A percentile compares a stretch with the other conserved stretches of the same genome.
These are phyloP conservation scores for Pyrenochaeta sp. DNA, from an alignment of 2,329 filamentous ascomycete genomes.

Conservation along the genomic window DNA sequence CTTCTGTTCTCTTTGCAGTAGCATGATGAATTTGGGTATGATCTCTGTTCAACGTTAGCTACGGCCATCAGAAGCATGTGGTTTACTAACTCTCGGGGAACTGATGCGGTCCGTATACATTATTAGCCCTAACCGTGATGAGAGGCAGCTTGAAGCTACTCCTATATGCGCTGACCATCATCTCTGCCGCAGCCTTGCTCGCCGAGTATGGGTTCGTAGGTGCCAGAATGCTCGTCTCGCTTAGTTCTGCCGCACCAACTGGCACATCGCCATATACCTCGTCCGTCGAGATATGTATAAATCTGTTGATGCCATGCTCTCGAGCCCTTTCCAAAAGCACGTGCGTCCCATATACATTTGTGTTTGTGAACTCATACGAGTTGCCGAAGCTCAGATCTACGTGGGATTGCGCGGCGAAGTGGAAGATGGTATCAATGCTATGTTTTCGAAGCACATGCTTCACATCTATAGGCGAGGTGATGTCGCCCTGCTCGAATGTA, in stretches of 20 bases:
- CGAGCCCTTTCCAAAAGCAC: conserved; percentile 80
- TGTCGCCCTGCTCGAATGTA: conserved; percentile 80
- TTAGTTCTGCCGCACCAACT: conserved; percentile 73
- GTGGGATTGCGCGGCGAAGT: conserved; percentile 87
- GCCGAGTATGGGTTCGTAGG: conserved; percentile 86
- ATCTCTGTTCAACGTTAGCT: conserved; percentile 67
- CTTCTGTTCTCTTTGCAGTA: conserved; percentile 71
- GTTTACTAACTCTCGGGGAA: conserved; percentile 76
- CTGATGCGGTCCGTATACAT: conserved; percentile 86
- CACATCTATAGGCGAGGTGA: conserved; percentile 75
- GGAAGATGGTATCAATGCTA: conserved; percentile 80
- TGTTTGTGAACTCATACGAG: conserved; percentile 81
- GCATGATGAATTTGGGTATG: conserved; percentile 81
- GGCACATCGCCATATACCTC: conserved; percentile 86
- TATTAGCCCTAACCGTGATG: conserved; percentile 83
- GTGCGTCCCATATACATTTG: conserved; percentile 86
- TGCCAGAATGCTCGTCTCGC: conserved; percentile 76
- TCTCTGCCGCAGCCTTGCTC: conserved; percentile 82
- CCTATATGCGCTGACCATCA: conserved; percentile 86
- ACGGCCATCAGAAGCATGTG: too few relatives aligned
- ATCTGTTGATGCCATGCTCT: conserved; percentile 73
- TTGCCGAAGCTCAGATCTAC: conserved; percentile 85
- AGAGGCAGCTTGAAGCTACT: conserved; percentile 83
- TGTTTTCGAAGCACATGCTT: conserved; percentile 74
- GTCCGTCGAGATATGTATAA: conserved; percentile 85